phyloP scores from a whole-genome alignment of 129 eudicot species.

The Silybum marianum region DNA sequence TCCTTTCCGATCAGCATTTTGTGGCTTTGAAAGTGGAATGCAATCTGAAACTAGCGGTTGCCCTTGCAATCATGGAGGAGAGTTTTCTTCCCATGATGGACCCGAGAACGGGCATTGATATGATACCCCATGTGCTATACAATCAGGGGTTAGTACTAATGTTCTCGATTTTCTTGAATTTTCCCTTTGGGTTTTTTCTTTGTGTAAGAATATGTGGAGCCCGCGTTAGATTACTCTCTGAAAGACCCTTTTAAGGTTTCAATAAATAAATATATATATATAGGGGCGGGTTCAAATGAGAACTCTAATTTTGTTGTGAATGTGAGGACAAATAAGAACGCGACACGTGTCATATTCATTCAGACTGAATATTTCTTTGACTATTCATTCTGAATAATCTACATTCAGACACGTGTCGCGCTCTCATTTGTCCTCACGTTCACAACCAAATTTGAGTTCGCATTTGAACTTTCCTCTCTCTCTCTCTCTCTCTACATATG shows the following conservation, averaged over 20 bases:
- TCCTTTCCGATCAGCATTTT: conserved; percentile 58
- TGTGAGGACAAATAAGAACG: too few relatives aligned
- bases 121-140: conserved; percentile 91
- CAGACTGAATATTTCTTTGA: too few relatives aligned
- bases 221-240: background rate
- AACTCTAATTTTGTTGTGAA: too few relatives aligned
- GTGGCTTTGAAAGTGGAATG: conserved; percentile 86
- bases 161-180: background rate
- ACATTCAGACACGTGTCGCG: too few relatives aligned
- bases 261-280: too few relatives aligned
- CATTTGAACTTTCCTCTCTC: too few relatives aligned
- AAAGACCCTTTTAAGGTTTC: background rate
- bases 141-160: conserved; percentile 73
- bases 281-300: too few relatives aligned
- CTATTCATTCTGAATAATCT: too few relatives aligned
- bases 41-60: conserved; percentile 94
- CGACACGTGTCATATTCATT: too few relatives aligned
- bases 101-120: conserved; percentile 85
- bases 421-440: too few relatives aligned
- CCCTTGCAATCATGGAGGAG: conserved; percentile 93
- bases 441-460: too few relatives aligned
- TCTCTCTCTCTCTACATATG: too few relatives aligned
- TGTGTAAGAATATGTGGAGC: background rate
- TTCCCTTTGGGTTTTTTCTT: background rate
- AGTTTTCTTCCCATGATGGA: conserved; percentile 98